A percentile compares a stretch with the other conserved stretches of the same genome.
These are phyloP conservation scores for Aspergillus calidoustus DNA, from an alignment of 2,329 filamentous ascomycete species.

Conservation along the genomic window DNA sequence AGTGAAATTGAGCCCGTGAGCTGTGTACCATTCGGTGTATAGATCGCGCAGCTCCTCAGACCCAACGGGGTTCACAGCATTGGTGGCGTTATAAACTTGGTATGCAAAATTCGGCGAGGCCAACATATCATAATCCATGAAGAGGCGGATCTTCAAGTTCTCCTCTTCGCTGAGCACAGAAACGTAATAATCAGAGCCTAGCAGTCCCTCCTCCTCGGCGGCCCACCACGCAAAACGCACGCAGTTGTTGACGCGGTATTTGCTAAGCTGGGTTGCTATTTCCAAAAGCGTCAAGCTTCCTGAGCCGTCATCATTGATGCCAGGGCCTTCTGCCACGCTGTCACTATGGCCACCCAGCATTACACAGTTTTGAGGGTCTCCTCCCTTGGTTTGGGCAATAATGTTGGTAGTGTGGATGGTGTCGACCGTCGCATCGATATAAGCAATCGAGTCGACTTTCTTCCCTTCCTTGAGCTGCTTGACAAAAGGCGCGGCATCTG, in stretches of 20 bases:
- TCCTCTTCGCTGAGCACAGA: slow-evolving; percentile 52
- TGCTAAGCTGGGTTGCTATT: slow-evolving; percentile 64
- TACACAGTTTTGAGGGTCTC: slow-evolving; percentile 62
- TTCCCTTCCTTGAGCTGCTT: slow-evolving; percentile 57
- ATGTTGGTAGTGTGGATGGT: slow-evolving; percentile 59
- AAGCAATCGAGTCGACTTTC: slow-evolving; percentile 43
- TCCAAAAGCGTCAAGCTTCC: slow-evolving; percentile 66
- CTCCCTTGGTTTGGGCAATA: slow-evolving; percentile 61
- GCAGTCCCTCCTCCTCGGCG: slow-evolving; percentile 65
- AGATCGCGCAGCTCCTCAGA: slow-evolving; percentile 71
- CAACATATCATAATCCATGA: slow-evolving; percentile 75
- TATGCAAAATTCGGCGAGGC: slow-evolving; percentile 63
- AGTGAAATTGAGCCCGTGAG: slow-evolving; percentile 68
- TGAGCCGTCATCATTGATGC: slow-evolving; percentile 78
- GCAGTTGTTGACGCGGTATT: slow-evolving; percentile 74
- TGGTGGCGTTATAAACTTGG: slow-evolving; percentile 60
- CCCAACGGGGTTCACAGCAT: slow-evolving; percentile 60
- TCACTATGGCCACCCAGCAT: slow-evolving; percentile 65
- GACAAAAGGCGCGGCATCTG: slow-evolving; percentile 63
- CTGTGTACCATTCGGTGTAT: slow-evolving; percentile 69
- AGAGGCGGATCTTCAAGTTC: slow-evolving; percentile 64
- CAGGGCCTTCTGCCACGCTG: slow-evolving; percentile 64
- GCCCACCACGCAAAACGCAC: slow-evolving; percentile 70
- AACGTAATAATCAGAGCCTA: slow-evolving; percentile 64
- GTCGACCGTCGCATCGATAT: slow-evolving; percentile 52